Conservation (phyloP, 2,329 filamentous ascomycete species). For the Cercospora sp. region DNA sequence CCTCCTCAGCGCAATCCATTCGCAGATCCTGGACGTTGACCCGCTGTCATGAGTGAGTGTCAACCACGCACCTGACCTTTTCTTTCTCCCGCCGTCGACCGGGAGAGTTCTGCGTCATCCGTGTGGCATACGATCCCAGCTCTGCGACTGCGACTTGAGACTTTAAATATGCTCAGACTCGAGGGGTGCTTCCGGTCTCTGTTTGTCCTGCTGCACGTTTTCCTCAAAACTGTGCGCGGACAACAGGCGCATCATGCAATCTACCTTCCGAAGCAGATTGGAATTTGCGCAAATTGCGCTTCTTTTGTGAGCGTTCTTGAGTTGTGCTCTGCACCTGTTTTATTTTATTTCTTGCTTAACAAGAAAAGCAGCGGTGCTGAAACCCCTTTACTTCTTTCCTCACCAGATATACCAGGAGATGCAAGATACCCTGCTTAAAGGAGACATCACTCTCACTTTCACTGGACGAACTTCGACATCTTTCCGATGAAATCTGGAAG, state of each 20-base stretch:
- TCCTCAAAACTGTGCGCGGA: conserved; percentile 31
- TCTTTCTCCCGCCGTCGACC: conserved; percentile 38
- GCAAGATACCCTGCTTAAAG: conserved; percentile 23
- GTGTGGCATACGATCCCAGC: conserved; percentile 30
- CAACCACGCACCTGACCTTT: conserved; percentile 48
- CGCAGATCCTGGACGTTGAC: conserved; percentile 44
- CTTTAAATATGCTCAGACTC: conserved; percentile 41
- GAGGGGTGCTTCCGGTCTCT: conserved; percentile 29
- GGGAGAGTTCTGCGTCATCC: conserved; percentile 45
- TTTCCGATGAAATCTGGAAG: conserved; percentile 25
- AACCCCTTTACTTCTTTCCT: conserved; percentile 27
- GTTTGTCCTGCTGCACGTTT: conserved; percentile 18
- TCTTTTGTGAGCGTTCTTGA: conserved; percentile 38
- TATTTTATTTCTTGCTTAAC: background rate
- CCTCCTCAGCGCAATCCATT: conserved; percentile 41
- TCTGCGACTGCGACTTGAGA: conserved; percentile 34
- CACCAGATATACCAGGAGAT: conserved; percentile 24
- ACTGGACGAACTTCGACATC: conserved; percentile 27
- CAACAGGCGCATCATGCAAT: conserved; percentile 44
- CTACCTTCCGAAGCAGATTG: conserved; percentile 30
- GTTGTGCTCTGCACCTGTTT: conserved; percentile 40
- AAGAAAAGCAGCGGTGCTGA: conserved; percentile 25
- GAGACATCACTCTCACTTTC: background rate
- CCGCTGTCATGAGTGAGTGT: conserved; percentile 40
- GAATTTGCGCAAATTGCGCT: conserved; percentile 40